Evolutionary conservation across 306 rosid genomes (phyloP).

Genomic region (Alnus glutinosa): DNA sequence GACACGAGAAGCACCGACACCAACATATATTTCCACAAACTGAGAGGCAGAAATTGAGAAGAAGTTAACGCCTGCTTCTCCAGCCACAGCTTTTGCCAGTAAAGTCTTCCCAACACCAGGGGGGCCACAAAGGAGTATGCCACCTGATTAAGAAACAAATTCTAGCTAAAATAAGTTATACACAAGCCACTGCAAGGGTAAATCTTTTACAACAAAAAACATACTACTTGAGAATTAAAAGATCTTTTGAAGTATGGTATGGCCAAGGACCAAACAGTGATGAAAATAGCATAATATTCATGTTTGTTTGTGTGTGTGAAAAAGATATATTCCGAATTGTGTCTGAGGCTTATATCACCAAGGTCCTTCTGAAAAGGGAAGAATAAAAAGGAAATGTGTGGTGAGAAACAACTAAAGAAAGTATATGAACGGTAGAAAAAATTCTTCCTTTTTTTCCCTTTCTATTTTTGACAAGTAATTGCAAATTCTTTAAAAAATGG

Average conservation of each 20-base stretch:
- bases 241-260: neutral
- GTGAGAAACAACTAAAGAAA: neutral
- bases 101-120: constrained; percentile 99
- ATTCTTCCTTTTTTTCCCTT: neutral
- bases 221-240: neutral
- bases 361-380: neutral
- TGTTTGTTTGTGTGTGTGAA: too few relatives aligned
- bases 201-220: constrained; percentile 6
- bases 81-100: constrained; percentile 98
- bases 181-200: constrained; percentile 17
- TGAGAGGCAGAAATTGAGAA: constrained; percentile 99
- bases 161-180: constrained; percentile 32
- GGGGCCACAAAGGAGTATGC: constrained; percentile 97
- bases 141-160: constrained; percentile 66
- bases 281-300: neutral
- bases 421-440: neutral
- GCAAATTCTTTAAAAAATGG: too few relatives aligned
- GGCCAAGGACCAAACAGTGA: neutral
- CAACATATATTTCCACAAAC: constrained; percentile 94
- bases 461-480: neutral
- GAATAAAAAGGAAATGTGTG: neutral
- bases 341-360: neutral
- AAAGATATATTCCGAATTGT: neutral
- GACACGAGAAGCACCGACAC: constrained; percentile 99
- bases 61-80: constrained; percentile 98